These are phyloP conservation scores for Chimonanthus praecox DNA, from an alignment of 164 flowering plant species.

Conservation along the genomic window DNA sequence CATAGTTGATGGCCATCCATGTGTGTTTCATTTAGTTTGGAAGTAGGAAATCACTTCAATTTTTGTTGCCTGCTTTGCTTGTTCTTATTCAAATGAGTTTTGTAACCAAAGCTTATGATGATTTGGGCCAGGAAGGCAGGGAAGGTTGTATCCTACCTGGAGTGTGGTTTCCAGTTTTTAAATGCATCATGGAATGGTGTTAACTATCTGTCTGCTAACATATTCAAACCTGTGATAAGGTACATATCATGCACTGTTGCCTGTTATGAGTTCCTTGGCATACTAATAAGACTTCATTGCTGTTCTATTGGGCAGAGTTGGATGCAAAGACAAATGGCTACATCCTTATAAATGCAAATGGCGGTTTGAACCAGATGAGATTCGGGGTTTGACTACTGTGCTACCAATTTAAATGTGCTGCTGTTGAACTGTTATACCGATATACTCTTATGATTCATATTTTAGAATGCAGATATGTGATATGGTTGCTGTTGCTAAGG, in stretches of 20 bases:
- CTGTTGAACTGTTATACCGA: constrained; percentile 7
- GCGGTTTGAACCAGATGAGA: constrained; percentile 99
- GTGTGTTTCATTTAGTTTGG: neutral
- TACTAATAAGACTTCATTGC: neutral
- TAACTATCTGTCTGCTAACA: neutral
- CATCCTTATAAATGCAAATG: constrained; percentile 92
- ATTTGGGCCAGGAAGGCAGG: neutral
- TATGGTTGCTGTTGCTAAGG: constrained; percentile 96
- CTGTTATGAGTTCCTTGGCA: neutral
- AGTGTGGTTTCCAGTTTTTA: neutral
- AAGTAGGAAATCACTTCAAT: neutral
- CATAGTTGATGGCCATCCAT: neutral
- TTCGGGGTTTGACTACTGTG: constrained; percentile 86
- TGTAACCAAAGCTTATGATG: neutral
- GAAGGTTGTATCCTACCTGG: neutral
- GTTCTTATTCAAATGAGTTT: neutral
- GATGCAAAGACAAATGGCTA: constrained; percentile 73
- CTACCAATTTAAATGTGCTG: constrained; percentile 12
- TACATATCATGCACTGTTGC: neutral
- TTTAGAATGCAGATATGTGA: constrained; percentile 94
- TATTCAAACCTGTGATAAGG: neutral
- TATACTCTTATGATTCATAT: constrained; percentile 31
- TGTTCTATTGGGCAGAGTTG: constrained; percentile 42
- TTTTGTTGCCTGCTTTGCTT: neutral
- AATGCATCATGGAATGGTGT: neutral